Base-by-base conservation (phyloP, 441 rosid genomes). In the Arabidopsis hybrid region DNA sequence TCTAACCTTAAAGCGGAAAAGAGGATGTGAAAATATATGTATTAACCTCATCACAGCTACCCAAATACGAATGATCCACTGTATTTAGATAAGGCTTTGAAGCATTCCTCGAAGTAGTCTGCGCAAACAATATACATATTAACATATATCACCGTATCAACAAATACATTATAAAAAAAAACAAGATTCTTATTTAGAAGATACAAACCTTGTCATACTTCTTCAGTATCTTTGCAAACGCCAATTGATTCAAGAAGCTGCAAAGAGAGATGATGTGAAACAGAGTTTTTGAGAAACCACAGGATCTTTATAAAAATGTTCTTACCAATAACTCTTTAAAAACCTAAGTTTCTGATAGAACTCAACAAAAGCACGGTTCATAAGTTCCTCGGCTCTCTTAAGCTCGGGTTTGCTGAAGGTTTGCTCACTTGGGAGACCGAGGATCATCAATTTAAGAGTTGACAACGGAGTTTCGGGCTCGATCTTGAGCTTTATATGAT, bases 201-300 rank as follows among this genome's bases (percentile, higher is more conserved):
- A 16, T 7, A 38, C 67, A 36, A 67, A 89, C 96, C 96, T 93
- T 93, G 74, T 93, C 98, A 61, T 93, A 78, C 51, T 47, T 47
- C 21, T 47, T 47, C 0, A 47, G 21, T 74, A 93, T 87, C 82
- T 91, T 93, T 77, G 92, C 79, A 71, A 88, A 87, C 2, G 88
- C 97, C 73, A 88, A 63, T 69, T 86, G 92, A 78, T 91, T 93
- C 78, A 89, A 74, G 79, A 87, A 91, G 77, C 98, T 91, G 78
- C 60, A 39, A 72, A 31, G 60, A 59, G 17, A 17, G 29, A 75
- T 17, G 70, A n/a, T 66, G 34, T 38, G 60, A 59, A 67, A 46
- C 29, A 53, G n/a, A 40, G 47, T 17, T 60, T 52, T 43, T 21
- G 42, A 11, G 59, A 40, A 57, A 72, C 6, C 1, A 42, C 2